A percentile compares a stretch with the other conserved stretches of the same genome.
Conservation (phyloP, 176 grass and related monocot species). For the Oryza meyeriana region DNA sequence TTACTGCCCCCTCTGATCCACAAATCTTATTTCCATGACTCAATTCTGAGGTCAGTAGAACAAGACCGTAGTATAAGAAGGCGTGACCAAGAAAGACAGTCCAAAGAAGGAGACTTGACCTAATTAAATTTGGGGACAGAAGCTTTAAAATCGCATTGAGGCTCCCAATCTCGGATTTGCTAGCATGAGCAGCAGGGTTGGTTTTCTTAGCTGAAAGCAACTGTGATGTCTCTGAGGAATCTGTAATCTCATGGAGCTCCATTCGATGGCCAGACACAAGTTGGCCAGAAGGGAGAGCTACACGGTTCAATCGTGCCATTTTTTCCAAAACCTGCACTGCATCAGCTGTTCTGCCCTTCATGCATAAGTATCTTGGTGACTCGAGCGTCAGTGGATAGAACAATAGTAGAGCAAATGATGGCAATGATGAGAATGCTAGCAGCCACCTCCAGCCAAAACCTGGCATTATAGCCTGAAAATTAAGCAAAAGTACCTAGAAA, state of each 20-base stretch:
- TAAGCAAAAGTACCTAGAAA: conserved; percentile 21
- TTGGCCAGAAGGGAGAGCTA: conserved; percentile 59
- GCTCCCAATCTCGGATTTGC: conserved; percentile 48
- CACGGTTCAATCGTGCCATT: conserved; percentile 68
- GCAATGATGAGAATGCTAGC: conserved; percentile 77
- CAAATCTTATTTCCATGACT: conserved; percentile 75
- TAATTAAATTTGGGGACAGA: conserved; percentile 78
- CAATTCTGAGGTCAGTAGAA: conserved; percentile 76
- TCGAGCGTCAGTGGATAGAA: conserved; percentile 79
- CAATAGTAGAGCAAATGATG: conserved; percentile 77
- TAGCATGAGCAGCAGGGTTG: conserved; percentile 10
- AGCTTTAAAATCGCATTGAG: conserved; percentile 59
- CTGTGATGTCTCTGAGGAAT: conserved; percentile 48
- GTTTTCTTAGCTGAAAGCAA: conserved; percentile 45
- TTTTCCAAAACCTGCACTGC: conserved; percentile 73
- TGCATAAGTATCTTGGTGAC: conserved; percentile 91
- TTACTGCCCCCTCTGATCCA: conserved; percentile 30
- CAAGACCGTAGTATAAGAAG: conserved; percentile 90
- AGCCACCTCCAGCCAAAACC: conserved; percentile 91
- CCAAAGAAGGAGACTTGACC: conserved; percentile 82
- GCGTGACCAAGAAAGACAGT: conserved; percentile 78
- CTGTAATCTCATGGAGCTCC: conserved; percentile 50
- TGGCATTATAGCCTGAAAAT: conserved; percentile 82
- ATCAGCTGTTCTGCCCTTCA: conserved; percentile 74
- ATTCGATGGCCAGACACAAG: conserved; percentile 47